Evolutionary conservation across 306 rosid species (phyloP).

Genomic region (Lablab purpureus): DNA sequence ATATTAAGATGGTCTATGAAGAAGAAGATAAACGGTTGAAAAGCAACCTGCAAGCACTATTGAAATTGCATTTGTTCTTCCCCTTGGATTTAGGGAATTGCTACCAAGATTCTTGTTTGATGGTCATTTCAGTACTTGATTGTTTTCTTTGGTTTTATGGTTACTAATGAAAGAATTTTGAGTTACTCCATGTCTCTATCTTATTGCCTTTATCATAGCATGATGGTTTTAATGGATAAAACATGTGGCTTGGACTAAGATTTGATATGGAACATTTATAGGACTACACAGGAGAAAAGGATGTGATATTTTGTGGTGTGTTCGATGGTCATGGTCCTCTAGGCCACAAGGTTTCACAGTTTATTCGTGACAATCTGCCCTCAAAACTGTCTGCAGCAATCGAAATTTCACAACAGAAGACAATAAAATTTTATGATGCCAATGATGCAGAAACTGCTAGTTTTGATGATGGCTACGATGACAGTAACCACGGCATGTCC

Average conservation of each 20-base stretch:
- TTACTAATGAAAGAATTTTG: constrained; percentile 29
- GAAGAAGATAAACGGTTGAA: constrained; percentile 20
- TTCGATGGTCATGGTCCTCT: constrained; percentile 97
- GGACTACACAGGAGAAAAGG: constrained; percentile 75
- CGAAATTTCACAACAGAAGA: constrained; percentile 56
- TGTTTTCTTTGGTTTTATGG: constrained; percentile 5
- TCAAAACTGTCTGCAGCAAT: constrained; percentile 71
- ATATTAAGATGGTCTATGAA: background rate
- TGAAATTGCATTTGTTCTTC: constrained; percentile 5
- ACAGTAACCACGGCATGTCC: constrained; percentile 35
- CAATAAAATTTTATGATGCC: constrained; percentile 39
- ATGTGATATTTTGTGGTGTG: constrained; percentile 78
- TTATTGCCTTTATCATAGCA: background rate
- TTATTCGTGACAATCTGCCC: constrained; percentile 74
- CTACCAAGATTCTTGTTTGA: constrained; percentile 26
- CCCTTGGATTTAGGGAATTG: background rate
- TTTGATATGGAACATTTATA: constrained; percentile 41
- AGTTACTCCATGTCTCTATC: constrained; percentile 8
- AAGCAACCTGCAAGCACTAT: background rate
- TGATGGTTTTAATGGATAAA: constrained; percentile 22
- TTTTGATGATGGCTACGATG: constrained; percentile 28
- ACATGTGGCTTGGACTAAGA: constrained; percentile 32
- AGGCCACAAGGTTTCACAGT: constrained; percentile 80
- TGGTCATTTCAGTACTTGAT: background rate
- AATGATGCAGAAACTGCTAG: constrained; percentile 20